Base-by-base conservation (phyloP, 495 filamentous ascomycete genomes). In the Xylaria flabelliformis region DNA sequence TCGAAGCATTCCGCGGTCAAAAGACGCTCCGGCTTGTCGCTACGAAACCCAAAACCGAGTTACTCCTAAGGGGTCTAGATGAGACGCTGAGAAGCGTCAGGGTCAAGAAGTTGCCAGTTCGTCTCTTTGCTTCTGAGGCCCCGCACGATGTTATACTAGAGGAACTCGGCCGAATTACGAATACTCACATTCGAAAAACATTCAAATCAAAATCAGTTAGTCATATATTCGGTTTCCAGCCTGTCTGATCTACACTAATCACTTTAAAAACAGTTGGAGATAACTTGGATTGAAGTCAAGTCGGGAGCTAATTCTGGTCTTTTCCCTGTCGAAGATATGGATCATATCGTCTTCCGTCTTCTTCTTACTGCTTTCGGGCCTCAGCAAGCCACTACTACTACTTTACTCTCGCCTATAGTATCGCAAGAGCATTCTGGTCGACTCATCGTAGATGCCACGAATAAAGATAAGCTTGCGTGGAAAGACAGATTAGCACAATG, bases 81-180 rank as follows among this genome's bases (percentile, higher is more conserved):
- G 63, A 72, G 2, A 76, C 76, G 4, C 72, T 77, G 15, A 59
- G 71, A 36, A 62, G 46, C 36, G 50, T 73, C 32, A 46, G 15
- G 0, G 29, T 44, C 0, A 68, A 39, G 64, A 24, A 59, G 26
- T 65, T 74, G 51, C 34, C 67, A 39, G 5, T 75, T 1, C 29
- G 67, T 29, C 64, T 80, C 2, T 29, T 82, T 42, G 67, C 75
- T 5, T 42, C 74, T 1, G 41, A 76, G 15, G 56, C 72, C 24
- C 51, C 82, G 12, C 61, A 72, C 10, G 70, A 75, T 29, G 71
- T 68, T 6, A 48, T 80, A 2, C 72, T 87, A 3, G 74, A 82
- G 46, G 81, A 85, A 67, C 66, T 86, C 21, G 82, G 78, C 7
- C 79, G 76, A 9, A 72, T 87, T 26, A 86, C 84, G 15, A 84